These are phyloP conservation scores for Chamaecrista fasciculata DNA, from an alignment of 306 rosid genomes.

Conservation along the genomic window DNA sequence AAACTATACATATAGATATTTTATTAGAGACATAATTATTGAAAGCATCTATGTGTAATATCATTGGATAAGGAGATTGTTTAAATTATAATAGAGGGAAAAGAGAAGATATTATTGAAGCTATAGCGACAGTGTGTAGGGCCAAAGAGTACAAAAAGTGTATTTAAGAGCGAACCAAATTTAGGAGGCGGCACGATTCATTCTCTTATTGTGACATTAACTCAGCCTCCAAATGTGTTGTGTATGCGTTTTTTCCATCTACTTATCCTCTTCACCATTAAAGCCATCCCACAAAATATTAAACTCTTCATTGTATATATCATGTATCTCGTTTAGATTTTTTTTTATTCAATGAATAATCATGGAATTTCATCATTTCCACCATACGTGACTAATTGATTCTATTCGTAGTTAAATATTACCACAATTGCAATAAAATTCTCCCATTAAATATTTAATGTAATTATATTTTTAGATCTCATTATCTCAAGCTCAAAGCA, in stretches of 20 bases:
- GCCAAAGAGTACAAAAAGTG: not conserved
- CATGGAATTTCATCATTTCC: too few species aligned
- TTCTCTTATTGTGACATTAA: constrained; percentile 28
- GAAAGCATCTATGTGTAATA: not conserved
- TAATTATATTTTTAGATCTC: too few species aligned
- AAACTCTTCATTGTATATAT: too few species aligned
- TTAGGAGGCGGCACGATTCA: not conserved
- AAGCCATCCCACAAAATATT: not conserved
- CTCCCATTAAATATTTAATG: too few species aligned
- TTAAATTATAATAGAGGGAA: not conserved
- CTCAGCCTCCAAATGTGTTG: constrained; percentile 49
- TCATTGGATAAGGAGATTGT: not conserved
- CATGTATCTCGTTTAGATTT: too few species aligned
- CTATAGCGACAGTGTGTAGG: not conserved
- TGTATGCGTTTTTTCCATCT: not conserved
- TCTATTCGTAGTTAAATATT: too few species aligned
- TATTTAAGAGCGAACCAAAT: not conserved
- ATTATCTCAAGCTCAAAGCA: too few species aligned
- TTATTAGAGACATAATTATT: too few species aligned
- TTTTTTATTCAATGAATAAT: too few species aligned
- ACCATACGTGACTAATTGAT: too few species aligned
- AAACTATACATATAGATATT: too few species aligned
- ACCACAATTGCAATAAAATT: too few species aligned
- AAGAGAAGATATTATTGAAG: not conserved
- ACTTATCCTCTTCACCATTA: not conserved